Evolutionary conservation across 495 filamentous ascomycete genomes (phyloP), one percentile per base, ranked within the genome.

Genomic region (Copromyces sp.): DNA sequence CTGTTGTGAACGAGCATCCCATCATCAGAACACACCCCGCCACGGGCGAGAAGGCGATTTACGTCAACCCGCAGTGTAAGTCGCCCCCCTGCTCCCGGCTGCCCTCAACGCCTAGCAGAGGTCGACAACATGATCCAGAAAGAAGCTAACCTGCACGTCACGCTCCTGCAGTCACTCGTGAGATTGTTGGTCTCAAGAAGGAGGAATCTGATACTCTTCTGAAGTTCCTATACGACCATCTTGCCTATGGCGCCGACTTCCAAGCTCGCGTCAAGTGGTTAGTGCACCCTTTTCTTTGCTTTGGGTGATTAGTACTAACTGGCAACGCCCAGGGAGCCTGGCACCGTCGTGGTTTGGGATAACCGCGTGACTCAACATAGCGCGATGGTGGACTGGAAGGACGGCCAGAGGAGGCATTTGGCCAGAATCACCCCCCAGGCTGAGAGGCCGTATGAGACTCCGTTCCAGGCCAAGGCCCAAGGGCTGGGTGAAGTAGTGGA

Each of bases 301-400:
- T 24, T 24, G 24, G 24, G 24, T 24, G 24, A 24, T 24, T 24
- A 24, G 24, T 24, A 24, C 24, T 24, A 24, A 24, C 24, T 24
- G 24, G 24, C 24, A 24, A 24, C 24, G 24, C 24, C 24, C 24
- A 24, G 24, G 45, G 87, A 91, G 74, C 87, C 89, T 12, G 87
- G 88, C 44, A 95, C 93, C 3, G 94, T 97, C 35, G 92, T 97
- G 9, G 90, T 97, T 12, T 97, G 94, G 89, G 94, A 97, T 78
- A 95, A 96, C 80, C 87, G 93, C 17, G 90, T 94, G 4, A 93
- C 92, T 14, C 85, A 87, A 70, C 92, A 95, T 80, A 90, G 90
- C n/a, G 93, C 91, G 5, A 82, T 93, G 40, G 78, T 93, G 20
- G 93, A 94, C 79, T 96, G 92, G 92, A 87, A 87, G 71, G 88